phyloP scores from a whole-genome alignment of 805 yeast genomes.

The Cyberlindnera lachancei region DNA sequence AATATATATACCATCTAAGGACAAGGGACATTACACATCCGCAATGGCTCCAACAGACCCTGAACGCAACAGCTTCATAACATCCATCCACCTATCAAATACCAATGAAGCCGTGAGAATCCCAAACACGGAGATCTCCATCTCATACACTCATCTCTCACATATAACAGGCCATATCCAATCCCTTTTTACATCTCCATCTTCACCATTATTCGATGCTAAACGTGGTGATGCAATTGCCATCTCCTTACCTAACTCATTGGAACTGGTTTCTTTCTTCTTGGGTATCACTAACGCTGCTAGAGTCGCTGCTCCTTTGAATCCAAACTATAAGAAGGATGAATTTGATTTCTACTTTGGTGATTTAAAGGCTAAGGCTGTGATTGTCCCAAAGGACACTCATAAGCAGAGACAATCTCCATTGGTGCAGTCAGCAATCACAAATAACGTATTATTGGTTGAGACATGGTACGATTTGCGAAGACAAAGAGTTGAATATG shows the following conservation, averaged over 20 bases:
- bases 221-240: conserved; percentile 29
- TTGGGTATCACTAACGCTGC: conserved; percentile 50
- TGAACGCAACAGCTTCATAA: conserved; percentile 25
- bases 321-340: conserved; percentile 49
- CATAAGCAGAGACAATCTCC: conserved; percentile 29
- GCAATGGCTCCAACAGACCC: conserved; percentile 4
- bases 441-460: conserved; percentile 39
- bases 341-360: conserved; percentile 61
- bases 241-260: conserved; percentile 51
- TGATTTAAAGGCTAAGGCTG: conserved; percentile 50
- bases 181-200: conserved; percentile 33
- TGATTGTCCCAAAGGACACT: conserved; percentile 50
- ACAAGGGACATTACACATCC: too few species aligned
- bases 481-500: conserved; percentile 36
- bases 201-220: conserved; percentile 38
- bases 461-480: conserved; percentile 42
- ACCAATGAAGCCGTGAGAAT: conserved; percentile 36
- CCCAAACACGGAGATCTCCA: conserved; percentile 37
- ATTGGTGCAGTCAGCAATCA: conserved; percentile 43
- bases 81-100: conserved; percentile 29
- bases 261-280: conserved; percentile 52
- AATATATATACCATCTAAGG: too few species aligned
- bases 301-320: conserved; percentile 61
- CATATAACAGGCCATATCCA: conserved; percentile 42
- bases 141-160: conserved; percentile 38